These are phyloP conservation scores for Lodderomyces orthopsilosis DNA, from an alignment of 1,139 yeast genomes.

Conservation along the genomic window DNA sequence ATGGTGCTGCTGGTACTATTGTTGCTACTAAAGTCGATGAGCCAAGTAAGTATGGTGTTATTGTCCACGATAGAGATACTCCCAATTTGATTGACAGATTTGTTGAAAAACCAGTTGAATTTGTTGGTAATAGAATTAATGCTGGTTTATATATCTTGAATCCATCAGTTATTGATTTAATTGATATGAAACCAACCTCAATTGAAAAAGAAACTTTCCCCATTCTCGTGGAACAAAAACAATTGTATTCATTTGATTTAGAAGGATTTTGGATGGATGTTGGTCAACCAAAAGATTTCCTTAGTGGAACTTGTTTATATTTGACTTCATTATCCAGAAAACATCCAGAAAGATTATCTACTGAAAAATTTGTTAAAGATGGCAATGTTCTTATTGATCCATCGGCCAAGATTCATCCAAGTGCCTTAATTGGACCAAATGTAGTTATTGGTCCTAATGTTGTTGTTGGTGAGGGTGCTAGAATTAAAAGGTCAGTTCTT, in stretches of 20 bases:
- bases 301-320: slow-evolving; percentile 93
- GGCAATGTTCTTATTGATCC: slow-evolving; percentile 97
- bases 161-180: slow-evolving; percentile 94
- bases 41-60: slow-evolving; percentile 99
- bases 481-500: slow-evolving; percentile 93
- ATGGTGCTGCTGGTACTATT: slow-evolving; percentile 97
- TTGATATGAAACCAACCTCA: slow-evolving; percentile 97
- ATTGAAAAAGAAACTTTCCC: slow-evolving; percentile 99
- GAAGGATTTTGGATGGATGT: slow-evolving; percentile 99
- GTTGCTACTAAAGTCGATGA: slow-evolving; percentile 99
- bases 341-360: slow-evolving; percentile 65
- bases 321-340: slow-evolving; percentile 83
- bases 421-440: slow-evolving; percentile 97
- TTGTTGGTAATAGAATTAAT: slow-evolving; percentile 96
- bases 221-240: slow-evolving; percentile 80
- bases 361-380: slow-evolving; percentile 63
- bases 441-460: slow-evolving; percentile 98
- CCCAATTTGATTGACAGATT: slow-evolving; percentile 96
- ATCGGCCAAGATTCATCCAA: slow-evolving; percentile 87
- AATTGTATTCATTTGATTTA: slow-evolving; percentile 91
- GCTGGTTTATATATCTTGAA: slow-evolving; percentile 96
- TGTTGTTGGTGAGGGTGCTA: slow-evolving; percentile 96
- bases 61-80: slow-evolving; percentile 91
- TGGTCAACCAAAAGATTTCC: slow-evolving; percentile 99
- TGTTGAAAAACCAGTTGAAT: slow-evolving; percentile 99